These are phyloP conservation scores for Metarhizium sp. DNA, from an alignment of 2,329 filamentous ascomycete genomes.

Conservation along the genomic window DNA sequence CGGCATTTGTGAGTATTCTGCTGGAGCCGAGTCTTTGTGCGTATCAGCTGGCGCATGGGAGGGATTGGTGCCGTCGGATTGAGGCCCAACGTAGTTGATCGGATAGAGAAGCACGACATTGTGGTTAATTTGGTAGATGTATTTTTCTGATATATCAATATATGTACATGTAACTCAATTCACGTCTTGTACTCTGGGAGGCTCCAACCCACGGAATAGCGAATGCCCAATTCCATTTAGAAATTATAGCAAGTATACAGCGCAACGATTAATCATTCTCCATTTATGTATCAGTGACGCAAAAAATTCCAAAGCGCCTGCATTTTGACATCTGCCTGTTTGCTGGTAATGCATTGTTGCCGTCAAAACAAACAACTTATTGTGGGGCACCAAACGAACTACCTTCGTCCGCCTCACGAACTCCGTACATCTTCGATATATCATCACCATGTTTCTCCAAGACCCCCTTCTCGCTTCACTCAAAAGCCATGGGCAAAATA, in stretches of 20 bases:
- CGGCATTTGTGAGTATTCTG: slow-evolving; percentile 72
- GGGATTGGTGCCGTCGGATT: slow-evolving; percentile 61
- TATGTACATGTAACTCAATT: background rate
- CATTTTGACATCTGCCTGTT: too few species aligned
- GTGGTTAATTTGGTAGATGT: background rate
- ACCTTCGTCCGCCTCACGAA: too few species aligned
- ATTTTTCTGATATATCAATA: background rate
- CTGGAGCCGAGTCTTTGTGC: slow-evolving; percentile 75
- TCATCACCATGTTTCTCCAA: background rate
- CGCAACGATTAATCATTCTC: too few species aligned
- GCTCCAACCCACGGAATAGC: too few species aligned
- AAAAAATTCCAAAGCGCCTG: too few species aligned
- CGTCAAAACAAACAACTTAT: too few species aligned
- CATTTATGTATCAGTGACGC: too few species aligned
- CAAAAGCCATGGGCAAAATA: slow-evolving; percentile 1
- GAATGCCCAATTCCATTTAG: too few species aligned
- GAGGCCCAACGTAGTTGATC: slow-evolving; percentile 18
- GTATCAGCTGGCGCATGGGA: slow-evolving; percentile 75
- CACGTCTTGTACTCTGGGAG: background rate
- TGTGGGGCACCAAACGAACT: too few species aligned
- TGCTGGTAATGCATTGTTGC: too few species aligned
- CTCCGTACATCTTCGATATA: too few species aligned
- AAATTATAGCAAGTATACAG: too few species aligned
- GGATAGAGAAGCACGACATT: background rate
- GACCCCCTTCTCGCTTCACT: background rate